Base-by-base conservation (phyloP, 1,284 basidiomycete genomes). In the Ustilago shanxiensis region DNA sequence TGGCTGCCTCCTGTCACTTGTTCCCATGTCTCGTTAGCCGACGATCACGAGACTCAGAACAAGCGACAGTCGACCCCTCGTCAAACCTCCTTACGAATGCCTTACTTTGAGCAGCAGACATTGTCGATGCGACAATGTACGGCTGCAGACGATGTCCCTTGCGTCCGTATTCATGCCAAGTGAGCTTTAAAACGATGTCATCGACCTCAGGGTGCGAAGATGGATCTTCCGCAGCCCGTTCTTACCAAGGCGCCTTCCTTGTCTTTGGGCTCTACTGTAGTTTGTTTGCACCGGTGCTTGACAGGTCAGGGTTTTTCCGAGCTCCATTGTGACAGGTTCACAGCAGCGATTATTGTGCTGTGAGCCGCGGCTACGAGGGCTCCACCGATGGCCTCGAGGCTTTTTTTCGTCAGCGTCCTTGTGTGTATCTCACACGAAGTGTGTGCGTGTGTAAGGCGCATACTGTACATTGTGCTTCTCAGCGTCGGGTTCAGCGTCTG, bases 31-130 rank as follows among this genome's bases (percentile, higher is more conserved):
- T 37, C 14, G 18, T 11, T 45, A 45, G 44, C n/a, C 44, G 44
- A 45, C 22, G 44, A 45, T 45, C 44, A 20, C 44, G 22, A 20
- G 44, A 13, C 44, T 45, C 22, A n/a, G 39, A 2, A 3, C 2
- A 22, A 20, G 44, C n/a, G 2, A 14, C 35, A 10, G 35, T 3
- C 22, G 44, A 20, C 44, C 44, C 44, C 44, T 22, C 8, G 44
- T 14, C 20, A 45, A n/a, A n/a, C n/a, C 44, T 45, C 22, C 5
- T n/a, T 45, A 13, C 44, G 7, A 50, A 3, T 26, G 26, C 49
- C 49, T 50, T 50, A 29, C 49, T n/a, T 45, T 45, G 44, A 45
- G 49, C 49, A 50, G 22, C 24, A 50, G 49, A 50, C 44, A 20
- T 14, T 37, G 44, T 45, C 11, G n/a, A 13, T 20, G 20, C 44